Evolutionary conservation across 1,139 yeast species (phyloP).

Genomic region (Hyphopichia buzzinii): DNA sequence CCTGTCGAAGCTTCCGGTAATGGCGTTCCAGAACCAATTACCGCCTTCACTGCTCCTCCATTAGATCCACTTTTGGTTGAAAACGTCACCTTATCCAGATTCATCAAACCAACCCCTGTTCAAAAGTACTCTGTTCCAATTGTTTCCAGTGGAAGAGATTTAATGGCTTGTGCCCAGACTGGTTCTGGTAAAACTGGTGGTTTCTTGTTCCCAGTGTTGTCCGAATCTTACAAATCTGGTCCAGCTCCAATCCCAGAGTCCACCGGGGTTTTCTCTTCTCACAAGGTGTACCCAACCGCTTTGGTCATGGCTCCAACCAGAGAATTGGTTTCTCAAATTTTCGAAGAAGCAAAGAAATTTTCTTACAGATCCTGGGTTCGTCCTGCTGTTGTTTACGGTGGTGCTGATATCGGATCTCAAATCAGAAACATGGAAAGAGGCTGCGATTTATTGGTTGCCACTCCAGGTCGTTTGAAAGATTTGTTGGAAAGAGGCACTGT

Average conservation of each 20-base stretch:
- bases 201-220: constrained; percentile 94
- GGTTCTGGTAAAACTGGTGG: constrained; percentile 99
- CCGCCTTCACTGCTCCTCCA: constrained; percentile 88
- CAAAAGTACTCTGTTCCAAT: constrained; percentile 98
- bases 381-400: constrained; percentile 97
- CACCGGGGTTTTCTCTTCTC: constrained; percentile 57
- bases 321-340: constrained; percentile 96
- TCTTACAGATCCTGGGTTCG: constrained; percentile 98
- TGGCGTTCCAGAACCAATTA: constrained; percentile 90
- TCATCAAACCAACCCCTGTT: constrained; percentile 96
- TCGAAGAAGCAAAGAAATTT: constrained; percentile 92
- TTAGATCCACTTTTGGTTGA: constrained; percentile 83
- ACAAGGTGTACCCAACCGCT: constrained; percentile 91
- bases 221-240: constrained; percentile 86
- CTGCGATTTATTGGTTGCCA: constrained; percentile 93
- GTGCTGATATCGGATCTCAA: constrained; percentile 90
- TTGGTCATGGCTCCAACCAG: constrained; percentile 97
- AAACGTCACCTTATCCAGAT: constrained; percentile 84
- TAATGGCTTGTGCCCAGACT: constrained; percentile 99
- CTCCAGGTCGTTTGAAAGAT: constrained; percentile 98
- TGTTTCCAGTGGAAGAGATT: constrained; percentile 91
- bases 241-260: constrained; percentile 67
- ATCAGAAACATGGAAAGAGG: constrained; percentile 89
- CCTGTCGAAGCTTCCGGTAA: constrained; percentile 98
- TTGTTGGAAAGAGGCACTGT: constrained; percentile 92